Base-by-base conservation (phyloP, 148 eudicot genomes). In the Vaccinium corymbosum region DNA sequence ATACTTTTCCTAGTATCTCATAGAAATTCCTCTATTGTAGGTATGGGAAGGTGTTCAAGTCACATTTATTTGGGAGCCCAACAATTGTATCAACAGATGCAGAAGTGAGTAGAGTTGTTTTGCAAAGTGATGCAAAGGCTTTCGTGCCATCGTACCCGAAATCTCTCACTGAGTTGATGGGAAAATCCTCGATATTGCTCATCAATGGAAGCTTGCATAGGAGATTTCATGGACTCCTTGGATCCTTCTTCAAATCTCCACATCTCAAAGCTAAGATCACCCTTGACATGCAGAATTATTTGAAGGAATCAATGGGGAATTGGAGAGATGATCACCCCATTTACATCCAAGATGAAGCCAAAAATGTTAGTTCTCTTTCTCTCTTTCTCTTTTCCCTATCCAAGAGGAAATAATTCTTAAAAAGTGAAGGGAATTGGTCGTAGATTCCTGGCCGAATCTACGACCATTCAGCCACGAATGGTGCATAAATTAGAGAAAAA, bases 91-190 rank as follows among this genome's bases (percentile, higher is more conserved):
- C 97, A 50, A 93, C 94, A 9, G 98, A 95, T 86, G 99, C 94
- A 82, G 99, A 97, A 87, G 98, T 97, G 88, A 94, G 88, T 84
- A 91, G 82, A 86, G 84, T 83, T 46, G 88, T 97, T 35, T 84
- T 97, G 29, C 99, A 94, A 78, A 93, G 98, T 81, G 97, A 97
- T 87, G 88, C 90, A 46, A 92, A 85, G 68, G 79, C 89, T 49
- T 97, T 94, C 78, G 94, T 94, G 76, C 97, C 99, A 0, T 94
- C 92, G n/a, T 97, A 97, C 80, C 99, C 99, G 1, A 97, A 94
- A 90, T 92, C 99, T 0, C 80, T 97, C 3, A 93, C 93, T 20
- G 98, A 94, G 72, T 85, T 97, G 85, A 92, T 97, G 93, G 98
- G 94, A 16, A 91, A 94, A 35, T 88, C 93, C 4, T 95, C 98